A percentile compares a stretch with the other conserved stretches of the same genome.
phyloP scores from a whole-genome alignment of 2,329 filamentous ascomycete species.

The Zymoseptoria passerinii region DNA sequence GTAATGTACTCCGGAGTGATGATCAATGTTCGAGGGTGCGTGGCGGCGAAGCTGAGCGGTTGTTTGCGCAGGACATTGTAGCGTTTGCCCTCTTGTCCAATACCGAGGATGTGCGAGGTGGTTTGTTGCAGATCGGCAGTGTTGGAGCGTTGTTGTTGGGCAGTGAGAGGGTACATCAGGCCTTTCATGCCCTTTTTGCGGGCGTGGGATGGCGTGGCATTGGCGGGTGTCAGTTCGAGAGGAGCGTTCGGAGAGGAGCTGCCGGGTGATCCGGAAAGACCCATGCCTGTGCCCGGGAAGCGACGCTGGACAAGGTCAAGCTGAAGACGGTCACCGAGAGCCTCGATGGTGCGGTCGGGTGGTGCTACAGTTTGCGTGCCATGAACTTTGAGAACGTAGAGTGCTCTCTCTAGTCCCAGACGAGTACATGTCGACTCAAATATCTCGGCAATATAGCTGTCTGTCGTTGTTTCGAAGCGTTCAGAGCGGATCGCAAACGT shows the following conservation, averaged over 20 bases:
- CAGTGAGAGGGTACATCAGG: slow-evolving; percentile 54
- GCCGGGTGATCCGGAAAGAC: slow-evolving; percentile 60
- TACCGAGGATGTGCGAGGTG: slow-evolving; percentile 36
- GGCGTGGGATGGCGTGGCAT: slow-evolving; percentile 28
- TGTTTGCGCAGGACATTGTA: slow-evolving; percentile 77
- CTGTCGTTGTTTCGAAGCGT: slow-evolving; percentile 64
- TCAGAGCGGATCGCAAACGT: slow-evolving; percentile 59
- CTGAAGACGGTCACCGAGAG: slow-evolving; percentile 65
- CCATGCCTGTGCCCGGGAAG: slow-evolving; percentile 52
- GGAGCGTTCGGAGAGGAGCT: slow-evolving; percentile 62
- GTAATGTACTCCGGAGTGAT: slow-evolving; percentile 83
- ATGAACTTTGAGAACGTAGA: slow-evolving; percentile 69
- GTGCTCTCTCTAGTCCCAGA: slow-evolving; percentile 68
- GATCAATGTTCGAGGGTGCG: slow-evolving; percentile 66
- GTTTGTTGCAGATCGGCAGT: slow-evolving; percentile 1
- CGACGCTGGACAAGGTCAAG: slow-evolving; percentile 67
- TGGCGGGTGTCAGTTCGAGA: slow-evolving; percentile 43
- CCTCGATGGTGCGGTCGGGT: slow-evolving; percentile 69
- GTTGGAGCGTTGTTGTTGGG: slow-evolving; percentile 30
- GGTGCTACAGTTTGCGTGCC: slow-evolving; percentile 67
- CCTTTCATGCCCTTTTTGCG: slow-evolving; percentile 24
- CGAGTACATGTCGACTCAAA: slow-evolving; percentile 71
- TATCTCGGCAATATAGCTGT: slow-evolving; percentile 75
- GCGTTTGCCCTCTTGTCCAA: slow-evolving; percentile 43
- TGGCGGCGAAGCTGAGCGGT: slow-evolving; percentile 68